Conservation (phyloP, 371 early-diverging fungal genomes). For the Phascolomyces articulosus region DNA sequence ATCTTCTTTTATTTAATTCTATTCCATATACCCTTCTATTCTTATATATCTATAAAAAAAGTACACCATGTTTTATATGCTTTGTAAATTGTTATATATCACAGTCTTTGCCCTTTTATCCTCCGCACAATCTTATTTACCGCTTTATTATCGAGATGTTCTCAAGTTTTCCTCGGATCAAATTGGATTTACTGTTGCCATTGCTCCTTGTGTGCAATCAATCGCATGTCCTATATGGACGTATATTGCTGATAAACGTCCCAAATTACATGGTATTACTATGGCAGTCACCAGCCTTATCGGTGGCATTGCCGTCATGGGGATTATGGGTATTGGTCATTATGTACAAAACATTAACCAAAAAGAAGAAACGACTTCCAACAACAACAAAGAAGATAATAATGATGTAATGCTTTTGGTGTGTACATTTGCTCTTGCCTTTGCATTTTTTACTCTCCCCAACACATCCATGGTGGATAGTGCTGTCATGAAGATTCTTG, state of each 20-base stretch:
- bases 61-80: neutral
- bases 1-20: neutral
- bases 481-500: constrained; percentile 52
- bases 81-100: constrained; percentile 42
- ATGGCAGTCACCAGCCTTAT: constrained; percentile 42
- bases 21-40: neutral
- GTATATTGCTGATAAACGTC: constrained; percentile 40
- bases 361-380: constrained; percentile 4
- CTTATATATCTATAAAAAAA: neutral
- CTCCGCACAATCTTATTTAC: constrained; percentile 43
- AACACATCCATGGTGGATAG: constrained; percentile 49
- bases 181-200: constrained; percentile 47
- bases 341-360: neutral
- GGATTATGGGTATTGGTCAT: constrained; percentile 24
- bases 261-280: constrained; percentile 34
- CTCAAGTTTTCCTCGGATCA: constrained; percentile 46
- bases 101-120: constrained; percentile 42
- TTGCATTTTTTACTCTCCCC: constrained; percentile 50
- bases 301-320: constrained; percentile 44
- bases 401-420: constrained; percentile 22
- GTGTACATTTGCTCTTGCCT: constrained; percentile 31
- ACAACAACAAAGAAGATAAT: neutral
- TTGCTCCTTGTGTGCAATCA: constrained; percentile 53
- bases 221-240: constrained; percentile 51
- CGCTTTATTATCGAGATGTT: constrained; percentile 41